Percentiles rank a stretch among this genome's conserved stretches.
Evolutionary conservation across 2,329 filamentous ascomycete species (phyloP).

Genomic region (Thielaviopsis euricoi): DNA sequence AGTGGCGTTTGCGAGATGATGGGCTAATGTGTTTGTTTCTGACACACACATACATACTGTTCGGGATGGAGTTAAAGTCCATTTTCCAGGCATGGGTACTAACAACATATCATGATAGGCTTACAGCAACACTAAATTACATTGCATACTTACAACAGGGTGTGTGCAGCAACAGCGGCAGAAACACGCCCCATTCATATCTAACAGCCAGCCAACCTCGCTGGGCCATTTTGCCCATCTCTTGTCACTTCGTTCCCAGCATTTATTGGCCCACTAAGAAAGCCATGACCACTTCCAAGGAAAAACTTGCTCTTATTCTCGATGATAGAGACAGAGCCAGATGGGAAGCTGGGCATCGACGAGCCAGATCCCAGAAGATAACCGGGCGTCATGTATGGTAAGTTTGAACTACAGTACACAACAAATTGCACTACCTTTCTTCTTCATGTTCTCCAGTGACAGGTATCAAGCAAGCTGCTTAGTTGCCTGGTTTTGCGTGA

Average conservation of each 20-base stretch:
- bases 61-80: too few species aligned
- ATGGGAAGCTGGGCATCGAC: neutral
- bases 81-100: too few species aligned
- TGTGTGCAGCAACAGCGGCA: neutral
- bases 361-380: neutral
- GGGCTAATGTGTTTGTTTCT: too few species aligned
- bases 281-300: neutral
- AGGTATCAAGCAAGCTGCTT: too few species aligned
- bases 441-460: too few species aligned
- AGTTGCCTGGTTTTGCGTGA: too few species aligned
- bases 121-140: too few species aligned
- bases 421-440: too few species aligned
- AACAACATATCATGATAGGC: too few species aligned
- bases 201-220: neutral
- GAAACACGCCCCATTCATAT: neutral
- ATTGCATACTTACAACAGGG: neutral
- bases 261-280: neutral
- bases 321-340: neutral
- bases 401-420: neutral
- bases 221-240: neutral
- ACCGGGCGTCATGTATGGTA: neutral
- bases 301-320: neutral
- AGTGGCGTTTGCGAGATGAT: too few species aligned
- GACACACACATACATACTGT: too few species aligned
- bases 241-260: neutral